Evolutionary conservation across 2,329 filamentous ascomycete genomes (phyloP).

Genomic region (Aspergillus alliaceus): DNA sequence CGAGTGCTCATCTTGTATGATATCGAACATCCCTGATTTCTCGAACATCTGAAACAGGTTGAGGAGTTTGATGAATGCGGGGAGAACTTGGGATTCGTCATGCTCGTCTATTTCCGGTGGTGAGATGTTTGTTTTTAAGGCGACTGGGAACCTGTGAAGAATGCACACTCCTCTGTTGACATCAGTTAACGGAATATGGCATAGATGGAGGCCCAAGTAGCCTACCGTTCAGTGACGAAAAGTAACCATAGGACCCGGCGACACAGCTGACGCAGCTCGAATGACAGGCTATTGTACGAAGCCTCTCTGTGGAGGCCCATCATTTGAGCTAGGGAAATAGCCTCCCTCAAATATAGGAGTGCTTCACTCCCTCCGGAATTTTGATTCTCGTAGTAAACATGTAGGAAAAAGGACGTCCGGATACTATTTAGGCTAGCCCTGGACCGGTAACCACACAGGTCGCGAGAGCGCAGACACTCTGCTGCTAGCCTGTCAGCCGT

Average conservation of each 20-base stretch:
- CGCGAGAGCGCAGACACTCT: slow-evolving; percentile 37
- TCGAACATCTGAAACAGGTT: slow-evolving; percentile 54
- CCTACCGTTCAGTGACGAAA: slow-evolving; percentile 47
- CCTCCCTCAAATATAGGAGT: slow-evolving; percentile 51
- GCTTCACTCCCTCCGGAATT: slow-evolving; percentile 48
- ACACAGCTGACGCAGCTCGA: slow-evolving; percentile 47
- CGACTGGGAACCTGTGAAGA: slow-evolving; percentile 51
- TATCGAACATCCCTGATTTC: slow-evolving; percentile 50
- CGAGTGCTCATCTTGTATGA: slow-evolving; percentile 37
- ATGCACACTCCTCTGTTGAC: slow-evolving; percentile 48
- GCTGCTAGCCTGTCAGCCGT: slow-evolving; percentile 36
- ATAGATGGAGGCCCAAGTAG: neutral
- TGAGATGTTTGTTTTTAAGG: slow-evolving; percentile 43
- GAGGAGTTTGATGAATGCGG: slow-evolving; percentile 52
- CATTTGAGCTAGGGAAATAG: slow-evolving; percentile 54
- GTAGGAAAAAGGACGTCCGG: slow-evolving; percentile 53
- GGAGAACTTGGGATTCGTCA: slow-evolving; percentile 47
- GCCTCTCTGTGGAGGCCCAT: slow-evolving; percentile 49
- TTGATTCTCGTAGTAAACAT: slow-evolving; percentile 54
- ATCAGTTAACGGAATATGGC: neutral
- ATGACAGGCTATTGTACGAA: slow-evolving; percentile 38
- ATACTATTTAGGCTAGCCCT: slow-evolving; percentile 43
- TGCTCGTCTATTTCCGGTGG: slow-evolving; percentile 40
- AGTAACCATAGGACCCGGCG: slow-evolving; percentile 51
- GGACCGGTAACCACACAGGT: slow-evolving; percentile 27